phyloP scores from a whole-genome alignment of 169 alveolate species.

The Sarcocystis neurona region DNA sequence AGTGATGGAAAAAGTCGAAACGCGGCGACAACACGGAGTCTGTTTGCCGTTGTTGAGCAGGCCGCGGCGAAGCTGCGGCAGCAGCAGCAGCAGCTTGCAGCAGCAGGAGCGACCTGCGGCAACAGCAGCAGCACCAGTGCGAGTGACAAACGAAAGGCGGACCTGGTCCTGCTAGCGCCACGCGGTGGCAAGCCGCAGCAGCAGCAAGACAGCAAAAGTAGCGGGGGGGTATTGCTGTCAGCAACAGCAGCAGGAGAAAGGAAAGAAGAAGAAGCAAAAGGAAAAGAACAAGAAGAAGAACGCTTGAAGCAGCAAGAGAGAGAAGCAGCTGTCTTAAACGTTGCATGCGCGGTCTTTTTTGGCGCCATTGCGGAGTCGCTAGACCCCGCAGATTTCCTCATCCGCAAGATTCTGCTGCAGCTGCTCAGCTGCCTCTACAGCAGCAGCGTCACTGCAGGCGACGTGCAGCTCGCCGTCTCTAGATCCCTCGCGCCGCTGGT shows the following conservation, averaged over 20 bases:
- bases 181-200: too few species aligned
- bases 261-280: too few species aligned
- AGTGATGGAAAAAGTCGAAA: background rate
- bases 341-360: slow-evolving; percentile 46
- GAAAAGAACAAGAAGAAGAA: too few species aligned
- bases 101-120: too few species aligned
- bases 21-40: background rate
- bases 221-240: too few species aligned
- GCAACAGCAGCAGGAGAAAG: too few species aligned
- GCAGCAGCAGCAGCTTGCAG: slow-evolving; percentile 38
- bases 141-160: too few species aligned
- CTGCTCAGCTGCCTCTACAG: slow-evolving; percentile 16
- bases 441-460: slow-evolving; percentile 40
- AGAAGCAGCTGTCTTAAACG: slow-evolving; percentile 30
- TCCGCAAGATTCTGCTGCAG: background rate
- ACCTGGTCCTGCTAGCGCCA: too few species aligned
- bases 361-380: slow-evolving; percentile 52
- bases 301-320: too few species aligned
- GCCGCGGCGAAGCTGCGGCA: slow-evolving; percentile 31
- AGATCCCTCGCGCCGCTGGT: slow-evolving; percentile 43
- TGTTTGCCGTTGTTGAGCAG: slow-evolving; percentile 12
- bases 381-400: slow-evolving; percentile 9
- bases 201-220: too few species aligned
- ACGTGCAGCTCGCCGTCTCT: slow-evolving; percentile 48
- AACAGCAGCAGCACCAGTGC: too few species aligned